Base-by-base conservation (phyloP, 257 asterid species). In the Rauvolfia tetraphylla region DNA sequence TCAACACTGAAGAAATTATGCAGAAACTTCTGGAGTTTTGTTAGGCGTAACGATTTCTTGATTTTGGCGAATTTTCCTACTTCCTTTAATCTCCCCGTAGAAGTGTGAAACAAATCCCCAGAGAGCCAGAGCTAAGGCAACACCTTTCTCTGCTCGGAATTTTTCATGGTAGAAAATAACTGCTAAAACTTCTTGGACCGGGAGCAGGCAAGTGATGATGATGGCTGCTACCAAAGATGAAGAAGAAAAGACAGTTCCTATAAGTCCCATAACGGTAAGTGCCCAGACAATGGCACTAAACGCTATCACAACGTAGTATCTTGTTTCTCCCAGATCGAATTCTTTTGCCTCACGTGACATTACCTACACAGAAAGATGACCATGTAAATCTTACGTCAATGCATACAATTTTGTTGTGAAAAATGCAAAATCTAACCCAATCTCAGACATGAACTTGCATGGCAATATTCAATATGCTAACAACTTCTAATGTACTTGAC, bases 231-330 rank as follows among this genome's bases (percentile, higher is more conserved):
- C 54, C 61, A 81, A 46, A 29, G 85, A 81, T 1, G 82, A 68
- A 57, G 79, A 57, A 36, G 77, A 77, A 18, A 74, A 81, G 27
- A 81, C 67, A 15, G 77, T 76, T 62, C 85, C 85, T 4, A 73
- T 41, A 0, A 29, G 18, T 23, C 85, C 85, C 41, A 81, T 17
- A 15, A 27, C 12, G 42, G 27, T 78, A 38, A 27, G 73, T 63
- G 77, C 79, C 79, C 81, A 81, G 5, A 81, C 7, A 23, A 81
- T 68, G n/a, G 48, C 79, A 59, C 56, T 49, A 22, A 68, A 68
- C 0, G 53, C 77, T 6, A 78, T 42, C 0, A 81, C 56, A 1
- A 67, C 34, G 11, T 81, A 81, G 51, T 81, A 81, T 42, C 29
- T 74, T 20, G 76, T 17, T 78, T 73, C 80, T 49, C 85, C 85